A percentile compares a stretch with the other conserved stretches of the same genome.
phyloP scores from a whole-genome alignment of 805 yeast genomes.

The Saccharomyces kudriavzevii region DNA sequence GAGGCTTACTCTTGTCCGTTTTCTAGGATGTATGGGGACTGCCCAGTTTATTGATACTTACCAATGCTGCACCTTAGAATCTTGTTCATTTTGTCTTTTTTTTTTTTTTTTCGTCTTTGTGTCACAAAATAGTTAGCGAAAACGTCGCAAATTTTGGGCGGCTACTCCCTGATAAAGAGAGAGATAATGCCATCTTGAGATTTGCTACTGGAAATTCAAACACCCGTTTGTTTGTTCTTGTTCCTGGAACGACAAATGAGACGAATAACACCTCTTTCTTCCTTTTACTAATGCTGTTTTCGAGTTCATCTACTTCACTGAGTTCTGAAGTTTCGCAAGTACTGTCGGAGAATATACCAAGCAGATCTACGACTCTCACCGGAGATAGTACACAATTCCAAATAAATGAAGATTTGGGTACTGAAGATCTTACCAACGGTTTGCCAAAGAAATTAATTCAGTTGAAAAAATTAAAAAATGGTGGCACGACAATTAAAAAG shows the following conservation, averaged over 20 bases:
- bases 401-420: not conserved
- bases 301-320: not conserved
- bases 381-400: not conserved
- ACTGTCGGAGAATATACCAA: not conserved
- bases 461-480: slow-evolving; percentile 11
- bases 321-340: not conserved
- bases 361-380: not conserved
- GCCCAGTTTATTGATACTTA: too few species aligned
- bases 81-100: not conserved
- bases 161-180: not conserved
- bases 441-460: slow-evolving; percentile 8
- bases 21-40: not conserved
- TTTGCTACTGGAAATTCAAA: not conserved
- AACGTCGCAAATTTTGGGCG: not conserved
- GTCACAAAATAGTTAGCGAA: not conserved
- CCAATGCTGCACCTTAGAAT: not conserved
- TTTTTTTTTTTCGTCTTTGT: not conserved
- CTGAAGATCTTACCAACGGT: not conserved
- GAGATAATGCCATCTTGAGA: not conserved
- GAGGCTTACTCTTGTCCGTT: too few species aligned
- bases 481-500: slow-evolving; percentile 17
- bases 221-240: not conserved
- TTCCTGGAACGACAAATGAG: not conserved
- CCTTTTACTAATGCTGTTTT: not conserved
- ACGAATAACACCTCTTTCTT: not conserved